Base-by-base conservation (phyloP, 495 filamentous ascomycete genomes). In the Neurospora sp. region DNA sequence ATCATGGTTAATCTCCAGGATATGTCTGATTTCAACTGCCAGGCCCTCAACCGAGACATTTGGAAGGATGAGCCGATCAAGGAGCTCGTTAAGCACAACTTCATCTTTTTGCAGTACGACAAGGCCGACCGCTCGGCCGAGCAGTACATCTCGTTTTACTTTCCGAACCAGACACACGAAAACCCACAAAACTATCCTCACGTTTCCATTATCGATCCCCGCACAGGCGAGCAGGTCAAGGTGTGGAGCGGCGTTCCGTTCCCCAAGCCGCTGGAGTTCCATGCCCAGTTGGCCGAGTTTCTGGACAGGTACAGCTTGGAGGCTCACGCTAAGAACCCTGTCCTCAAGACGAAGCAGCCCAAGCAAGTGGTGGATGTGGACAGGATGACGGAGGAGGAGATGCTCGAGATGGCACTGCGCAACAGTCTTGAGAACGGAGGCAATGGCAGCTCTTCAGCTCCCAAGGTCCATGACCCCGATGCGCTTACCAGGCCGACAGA, bases 191-290 rank as follows among this genome's bases (percentile, higher is more conserved):
- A 87, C 59, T 99, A 96, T 80, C 96, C 96, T 7, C 94, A 98
- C 76, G 97, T 98, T 72, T 93, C 94, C 17, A 97, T 99, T 77
- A 89, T 99, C 71, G 96, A 99, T 78, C 96, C 96, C 1, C 89
- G 96, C 45, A 99, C 96, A 8, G 96, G 96, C 48, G 96, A 98
- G 82, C 95, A 98, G 81, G 93, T 98, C 74, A 98, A 99, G 82
- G 90, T 95, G 2, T 98, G 94, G 94, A 94, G 92, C 6, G 94
- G 94, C 3, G 85, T 86, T 19, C 94, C 96, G 21, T 90, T 93
- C 45, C 89, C 94, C 11, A 88, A 88, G 48, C 80, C 94, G 3
- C 78, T 88, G 17, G 96, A 98, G 13, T 98, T 98, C 77, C 88
- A 97, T 70, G 93, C 92, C 81, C 91, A 97, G 74, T 86, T 99